A percentile compares a stretch with the other conserved stretches of the same genome.
phyloP scores from a whole-genome alignment of 495 filamentous ascomycete genomes.

The Neurospora discreta region DNA sequence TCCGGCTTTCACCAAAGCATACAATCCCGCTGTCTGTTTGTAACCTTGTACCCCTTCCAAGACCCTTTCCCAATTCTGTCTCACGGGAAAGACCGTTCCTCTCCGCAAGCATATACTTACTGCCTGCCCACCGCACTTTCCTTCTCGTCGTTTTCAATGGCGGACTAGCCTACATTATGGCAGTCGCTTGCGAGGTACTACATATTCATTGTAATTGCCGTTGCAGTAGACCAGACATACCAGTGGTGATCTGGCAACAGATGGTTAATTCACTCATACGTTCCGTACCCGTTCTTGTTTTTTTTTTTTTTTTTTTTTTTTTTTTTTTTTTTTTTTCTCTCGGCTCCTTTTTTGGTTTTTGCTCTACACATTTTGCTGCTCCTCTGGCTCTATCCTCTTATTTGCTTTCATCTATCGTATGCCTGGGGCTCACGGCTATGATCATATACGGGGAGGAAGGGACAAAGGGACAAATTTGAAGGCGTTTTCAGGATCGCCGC shows the following conservation, averaged over 20 bases:
- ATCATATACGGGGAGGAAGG: not conserved
- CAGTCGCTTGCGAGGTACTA: not conserved
- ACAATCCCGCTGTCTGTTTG: not conserved
- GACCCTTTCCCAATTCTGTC: not conserved
- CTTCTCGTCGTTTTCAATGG: not conserved
- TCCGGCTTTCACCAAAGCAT: not conserved
- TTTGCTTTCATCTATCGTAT: not conserved
- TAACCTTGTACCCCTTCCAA: not conserved
- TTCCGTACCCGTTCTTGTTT: not conserved
- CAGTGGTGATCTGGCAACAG: not conserved
- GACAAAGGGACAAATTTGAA: not conserved
- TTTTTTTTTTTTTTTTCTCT: too few relatives aligned
- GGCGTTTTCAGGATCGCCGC: too few relatives aligned
- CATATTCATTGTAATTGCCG: not conserved
- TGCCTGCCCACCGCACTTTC: not conserved
- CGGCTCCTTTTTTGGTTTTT: too few relatives aligned
- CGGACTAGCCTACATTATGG: not conserved
- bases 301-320: too few relatives aligned
- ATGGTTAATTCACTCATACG: not conserved
- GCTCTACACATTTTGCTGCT: not conserved
- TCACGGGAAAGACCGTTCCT: not conserved
- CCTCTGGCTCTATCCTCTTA: not conserved
- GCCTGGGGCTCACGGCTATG: not conserved
- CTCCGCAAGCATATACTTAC: not conserved
- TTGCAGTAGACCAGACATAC: not conserved